These are phyloP conservation scores for Pichia kluyveri DNA, from an alignment of 805 yeast species.

Conservation along the genomic window DNA sequence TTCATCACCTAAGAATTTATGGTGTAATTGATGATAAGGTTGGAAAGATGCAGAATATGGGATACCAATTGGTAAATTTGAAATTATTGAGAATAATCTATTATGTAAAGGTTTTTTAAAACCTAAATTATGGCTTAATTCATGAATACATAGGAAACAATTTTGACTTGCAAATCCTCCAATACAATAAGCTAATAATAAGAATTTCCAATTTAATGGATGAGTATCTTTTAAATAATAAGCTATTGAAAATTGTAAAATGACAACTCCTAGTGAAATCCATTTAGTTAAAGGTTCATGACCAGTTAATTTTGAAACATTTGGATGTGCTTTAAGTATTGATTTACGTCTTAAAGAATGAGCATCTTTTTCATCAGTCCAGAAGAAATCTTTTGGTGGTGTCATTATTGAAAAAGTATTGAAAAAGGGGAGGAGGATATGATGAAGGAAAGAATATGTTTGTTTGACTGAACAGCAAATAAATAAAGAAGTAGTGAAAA, in stretches of 20 bases:
- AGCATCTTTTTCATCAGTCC: slow-evolving; percentile 80
- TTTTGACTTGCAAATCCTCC: slow-evolving; percentile 88
- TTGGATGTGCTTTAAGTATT: slow-evolving; percentile 69
- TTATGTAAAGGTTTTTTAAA: slow-evolving; percentile 74
- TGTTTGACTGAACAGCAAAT: no score
- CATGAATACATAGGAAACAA: slow-evolving; percentile 80
- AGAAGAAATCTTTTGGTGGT: slow-evolving; percentile 48
- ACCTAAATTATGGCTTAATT: slow-evolving; percentile 74
- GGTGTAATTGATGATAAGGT: slow-evolving; percentile 88
- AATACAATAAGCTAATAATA: slow-evolving; percentile 59
- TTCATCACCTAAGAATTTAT: slow-evolving; percentile 82
- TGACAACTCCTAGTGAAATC: slow-evolving; percentile 56
- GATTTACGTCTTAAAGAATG: slow-evolving; percentile 66
- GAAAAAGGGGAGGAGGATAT: no score
- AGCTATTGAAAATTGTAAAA: slow-evolving; percentile 59
- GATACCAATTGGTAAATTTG: slow-evolving; percentile 80
- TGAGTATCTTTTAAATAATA: slow-evolving; percentile 48
- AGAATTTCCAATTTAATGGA: slow-evolving; percentile 44
- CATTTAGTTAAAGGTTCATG: slow-evolving; percentile 82
- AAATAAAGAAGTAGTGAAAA: no score
- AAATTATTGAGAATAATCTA: slow-evolving; percentile 64
- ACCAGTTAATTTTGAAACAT: slow-evolving; percentile 72
- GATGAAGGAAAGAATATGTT: no score
- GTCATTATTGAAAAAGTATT: no score
- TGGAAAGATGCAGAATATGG: slow-evolving; percentile 86